Conservation (phyloP, 1,139 yeast genomes). For the Suhomyces bribrorum region DNA sequence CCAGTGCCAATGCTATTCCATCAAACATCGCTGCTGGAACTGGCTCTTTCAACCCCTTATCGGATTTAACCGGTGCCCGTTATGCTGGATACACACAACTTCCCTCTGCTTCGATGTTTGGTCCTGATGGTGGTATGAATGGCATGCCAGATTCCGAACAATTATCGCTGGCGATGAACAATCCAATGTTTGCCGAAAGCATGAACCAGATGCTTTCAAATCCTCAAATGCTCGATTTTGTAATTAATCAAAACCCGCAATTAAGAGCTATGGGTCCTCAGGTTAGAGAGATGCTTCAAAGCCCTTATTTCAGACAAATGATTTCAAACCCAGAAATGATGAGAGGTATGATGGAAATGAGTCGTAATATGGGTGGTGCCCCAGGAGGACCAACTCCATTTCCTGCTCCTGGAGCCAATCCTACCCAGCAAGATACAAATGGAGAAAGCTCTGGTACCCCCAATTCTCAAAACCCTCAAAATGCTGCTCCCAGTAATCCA, state of each 20-base stretch:
- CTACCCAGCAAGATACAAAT: conserved; percentile 29
- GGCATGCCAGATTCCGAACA: conserved; percentile 75
- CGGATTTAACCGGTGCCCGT: conserved; percentile 91
- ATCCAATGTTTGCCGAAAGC: conserved; percentile 77
- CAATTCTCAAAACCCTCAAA: conserved; percentile 6
- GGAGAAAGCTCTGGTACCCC: conserved; percentile 13
- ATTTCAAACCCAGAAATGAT: conserved; percentile 81
- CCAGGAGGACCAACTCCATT: conserved; percentile 28
- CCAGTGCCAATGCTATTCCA: conserved; percentile 49
- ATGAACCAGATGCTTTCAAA: conserved; percentile 77
- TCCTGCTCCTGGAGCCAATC: conserved; percentile 60
- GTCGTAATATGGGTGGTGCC: conserved; percentile 41
- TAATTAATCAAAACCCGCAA: conserved; percentile 84
- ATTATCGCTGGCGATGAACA: conserved; percentile 69
- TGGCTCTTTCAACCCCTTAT: conserved; percentile 85
- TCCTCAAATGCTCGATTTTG: conserved; percentile 80
- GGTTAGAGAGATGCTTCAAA: conserved; percentile 81
- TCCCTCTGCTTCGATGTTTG: conserved; percentile 88
- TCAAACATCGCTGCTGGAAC: conserved; percentile 82
- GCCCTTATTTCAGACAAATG: conserved; percentile 84
- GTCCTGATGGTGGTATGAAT: conserved; percentile 83
- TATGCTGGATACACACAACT: conserved; percentile 90
- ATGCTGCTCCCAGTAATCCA: conserved; percentile 32
- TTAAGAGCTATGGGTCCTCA: conserved; percentile 87
- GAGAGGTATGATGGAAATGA: conserved; percentile 79